These are phyloP conservation scores for Dryadomyces sulphureus DNA, from an alignment of 2,329 filamentous ascomycete genomes.

Conservation along the genomic window DNA sequence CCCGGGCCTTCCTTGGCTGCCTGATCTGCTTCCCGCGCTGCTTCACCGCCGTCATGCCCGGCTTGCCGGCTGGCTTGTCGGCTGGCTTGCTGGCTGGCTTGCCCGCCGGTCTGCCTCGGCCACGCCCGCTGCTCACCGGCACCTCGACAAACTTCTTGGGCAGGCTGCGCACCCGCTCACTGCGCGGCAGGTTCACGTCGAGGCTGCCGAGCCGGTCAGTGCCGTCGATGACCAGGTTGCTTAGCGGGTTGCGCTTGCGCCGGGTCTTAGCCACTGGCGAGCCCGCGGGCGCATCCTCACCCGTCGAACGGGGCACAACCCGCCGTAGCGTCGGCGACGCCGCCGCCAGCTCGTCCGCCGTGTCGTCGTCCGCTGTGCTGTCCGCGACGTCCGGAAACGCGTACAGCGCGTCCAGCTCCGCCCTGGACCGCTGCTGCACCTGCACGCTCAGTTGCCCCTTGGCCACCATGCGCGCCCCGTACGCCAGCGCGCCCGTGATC, in stretches of 20 bases:
- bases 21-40: neutral
- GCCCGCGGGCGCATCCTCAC: neutral
- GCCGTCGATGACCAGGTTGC: constrained; percentile 8
- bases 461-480: constrained; percentile 2
- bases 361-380: neutral
- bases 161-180: constrained; percentile 9
- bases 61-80: too few species aligned
- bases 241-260: constrained; percentile 8
- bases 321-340: neutral
- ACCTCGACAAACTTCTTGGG: constrained; percentile 6
- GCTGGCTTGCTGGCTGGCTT: neutral
- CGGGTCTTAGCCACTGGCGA: neutral
- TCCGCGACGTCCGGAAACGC: constrained; percentile 12
- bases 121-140: neutral
- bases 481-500: constrained; percentile 7
- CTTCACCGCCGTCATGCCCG: neutral
- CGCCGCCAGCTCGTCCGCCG: neutral
- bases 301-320: neutral
- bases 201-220: constrained; percentile 30
- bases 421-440: neutral
- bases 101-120: neutral
- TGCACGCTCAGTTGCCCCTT: neutral
- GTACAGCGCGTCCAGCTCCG: constrained; percentile 8
- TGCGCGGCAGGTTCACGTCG: constrained; percentile 34
- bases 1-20: neutral